Percentiles rank a stretch among this genome's conserved stretches.
Evolutionary conservation across 179 eudicot genomes (phyloP).

Genomic region (Heliamphora pulchella): DNA sequence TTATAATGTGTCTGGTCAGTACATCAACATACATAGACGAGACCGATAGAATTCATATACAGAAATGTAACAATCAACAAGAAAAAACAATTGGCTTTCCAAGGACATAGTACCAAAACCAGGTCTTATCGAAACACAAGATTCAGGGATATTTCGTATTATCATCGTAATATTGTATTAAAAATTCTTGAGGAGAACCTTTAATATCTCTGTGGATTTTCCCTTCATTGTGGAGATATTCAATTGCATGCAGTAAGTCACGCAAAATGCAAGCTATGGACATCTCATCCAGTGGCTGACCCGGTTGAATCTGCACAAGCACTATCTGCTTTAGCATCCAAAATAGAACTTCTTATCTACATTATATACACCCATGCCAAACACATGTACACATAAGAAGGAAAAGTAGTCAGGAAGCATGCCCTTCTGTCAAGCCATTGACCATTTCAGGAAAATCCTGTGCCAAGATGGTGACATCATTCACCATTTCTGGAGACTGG

Average conservation of each 20-base stretch:
- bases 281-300: constrained; percentile 87
- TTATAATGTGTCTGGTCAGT: constrained; percentile 17
- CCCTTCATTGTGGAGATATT: constrained; percentile 90
- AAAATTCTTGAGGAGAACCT: constrained; percentile 34
- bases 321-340: constrained; percentile 23
- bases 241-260: constrained; percentile 90
- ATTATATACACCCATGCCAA: background rate
- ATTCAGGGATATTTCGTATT: background rate
- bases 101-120: background rate
- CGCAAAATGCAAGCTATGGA: constrained; percentile 88
- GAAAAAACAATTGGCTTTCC: background rate
- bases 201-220: constrained; percentile 96
- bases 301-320: constrained; percentile 77
- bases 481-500: background rate
- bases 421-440: background rate
- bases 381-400: background rate
- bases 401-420: background rate
- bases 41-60: background rate
- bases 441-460: constrained; percentile 6
- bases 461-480: background rate
- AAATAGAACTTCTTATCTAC: background rate
- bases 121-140: background rate
- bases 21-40: constrained; percentile 14
- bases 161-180: background rate
- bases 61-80: background rate